These are phyloP conservation scores for Ustilago hordei DNA, from an alignment of 1,284 basidiomycete genomes.

Conservation along the genomic window DNA sequence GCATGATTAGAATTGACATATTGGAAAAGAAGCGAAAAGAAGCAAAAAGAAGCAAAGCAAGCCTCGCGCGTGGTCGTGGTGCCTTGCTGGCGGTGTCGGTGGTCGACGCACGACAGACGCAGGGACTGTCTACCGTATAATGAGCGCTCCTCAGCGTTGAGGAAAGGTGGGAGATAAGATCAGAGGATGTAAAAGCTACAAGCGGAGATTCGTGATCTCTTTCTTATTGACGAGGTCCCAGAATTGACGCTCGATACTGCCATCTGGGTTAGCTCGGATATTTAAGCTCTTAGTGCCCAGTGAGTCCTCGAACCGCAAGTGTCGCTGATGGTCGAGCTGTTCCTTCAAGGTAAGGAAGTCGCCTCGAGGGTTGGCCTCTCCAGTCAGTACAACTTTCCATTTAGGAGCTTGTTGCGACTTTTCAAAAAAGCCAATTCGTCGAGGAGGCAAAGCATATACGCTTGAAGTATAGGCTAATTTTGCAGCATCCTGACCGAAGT, in stretches of 20 bases:
- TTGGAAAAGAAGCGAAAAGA: too few relatives aligned
- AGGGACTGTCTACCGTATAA: too few relatives aligned
- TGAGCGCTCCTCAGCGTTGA: too few relatives aligned
- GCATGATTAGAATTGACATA: too few relatives aligned
- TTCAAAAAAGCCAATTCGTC: accelerated
- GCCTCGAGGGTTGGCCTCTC: accelerated
- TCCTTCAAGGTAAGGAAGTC: not conserved
- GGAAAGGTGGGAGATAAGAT: too few relatives aligned
- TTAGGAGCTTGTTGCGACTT: not conserved
- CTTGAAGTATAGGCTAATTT: not conserved
- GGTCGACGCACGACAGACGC: too few relatives aligned
- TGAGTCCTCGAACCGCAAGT: not conserved
- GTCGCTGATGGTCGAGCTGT: not conserved
- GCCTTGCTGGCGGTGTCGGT: too few relatives aligned
- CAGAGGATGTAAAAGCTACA: too few relatives aligned
- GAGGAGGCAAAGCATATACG: not conserved
- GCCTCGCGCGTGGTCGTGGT: too few relatives aligned
- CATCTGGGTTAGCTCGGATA: not conserved
- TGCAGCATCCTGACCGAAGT: not conserved
- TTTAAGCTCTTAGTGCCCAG: not conserved
- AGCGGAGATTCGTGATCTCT: not conserved
- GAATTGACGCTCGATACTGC: not conserved
- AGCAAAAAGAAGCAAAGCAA: too few relatives aligned
- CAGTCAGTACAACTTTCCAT: not conserved
- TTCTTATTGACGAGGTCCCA: not conserved